Percentiles rank a stretch among this genome's conserved stretches.
phyloP scores from a whole-genome alignment of 2,329 filamentous ascomycete genomes.

The Pseudogymnoascus sp. region DNA sequence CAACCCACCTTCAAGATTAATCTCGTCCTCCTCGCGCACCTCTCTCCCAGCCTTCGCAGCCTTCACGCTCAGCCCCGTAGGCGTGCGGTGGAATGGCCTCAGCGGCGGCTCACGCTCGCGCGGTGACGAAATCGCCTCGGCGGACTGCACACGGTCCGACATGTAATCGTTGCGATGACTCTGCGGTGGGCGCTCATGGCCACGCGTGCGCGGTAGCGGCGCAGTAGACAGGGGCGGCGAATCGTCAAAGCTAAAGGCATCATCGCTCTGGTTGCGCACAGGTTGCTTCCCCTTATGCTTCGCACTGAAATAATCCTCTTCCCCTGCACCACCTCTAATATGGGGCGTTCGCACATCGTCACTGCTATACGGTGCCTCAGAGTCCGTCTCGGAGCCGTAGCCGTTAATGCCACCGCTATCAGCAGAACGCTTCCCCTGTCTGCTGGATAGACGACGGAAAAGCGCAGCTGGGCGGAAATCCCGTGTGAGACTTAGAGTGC shows the following conservation, averaged over 20 bases:
- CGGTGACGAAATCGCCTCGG: neutral
- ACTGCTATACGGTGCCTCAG: conserved; percentile 13
- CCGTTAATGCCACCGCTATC: conserved; percentile 52
- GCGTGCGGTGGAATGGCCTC: conserved; percentile 55
- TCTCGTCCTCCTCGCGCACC: conserved; percentile 40
- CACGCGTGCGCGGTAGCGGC: neutral
- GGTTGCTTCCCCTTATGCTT: neutral
- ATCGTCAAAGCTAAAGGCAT: neutral
- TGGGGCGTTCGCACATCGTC: conserved; percentile 26
- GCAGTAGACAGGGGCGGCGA: neutral
- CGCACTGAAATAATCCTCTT: conserved; percentile 42
- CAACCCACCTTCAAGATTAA: conserved; percentile 76
- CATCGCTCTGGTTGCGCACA: neutral
- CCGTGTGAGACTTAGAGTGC: conserved; percentile 55
- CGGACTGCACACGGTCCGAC: neutral
- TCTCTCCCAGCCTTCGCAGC: conserved; percentile 45
- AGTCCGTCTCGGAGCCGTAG: conserved; percentile 41
- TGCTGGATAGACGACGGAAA: conserved; percentile 41
- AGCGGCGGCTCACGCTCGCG: conserved; percentile 12
- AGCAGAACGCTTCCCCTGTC: conserved; percentile 25
- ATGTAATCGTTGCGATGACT: neutral
- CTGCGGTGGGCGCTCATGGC: neutral
- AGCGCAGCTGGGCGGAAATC: conserved; percentile 40
- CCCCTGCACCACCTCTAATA: conserved; percentile 41
- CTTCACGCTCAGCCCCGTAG: conserved; percentile 60